Conservation (phyloP, 2,329 filamentous ascomycete species). For the Thielaviopsis punctulata region DNA sequence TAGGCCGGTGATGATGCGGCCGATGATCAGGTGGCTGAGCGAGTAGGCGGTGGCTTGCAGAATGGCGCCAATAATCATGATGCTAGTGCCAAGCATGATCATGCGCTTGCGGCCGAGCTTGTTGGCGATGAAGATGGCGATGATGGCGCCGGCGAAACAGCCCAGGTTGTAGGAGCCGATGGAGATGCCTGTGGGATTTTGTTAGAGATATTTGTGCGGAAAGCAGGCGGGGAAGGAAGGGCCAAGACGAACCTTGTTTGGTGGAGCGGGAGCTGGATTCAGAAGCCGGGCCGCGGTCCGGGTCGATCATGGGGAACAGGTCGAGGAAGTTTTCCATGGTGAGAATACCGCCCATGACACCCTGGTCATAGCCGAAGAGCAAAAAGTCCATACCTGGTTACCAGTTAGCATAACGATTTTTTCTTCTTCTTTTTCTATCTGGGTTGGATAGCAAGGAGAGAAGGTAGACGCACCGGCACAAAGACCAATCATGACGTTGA, state of each 20-base stretch:
- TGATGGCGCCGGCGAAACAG: slow-evolving; percentile 75
- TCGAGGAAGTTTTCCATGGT: slow-evolving; percentile 43
- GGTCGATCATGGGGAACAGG: slow-evolving; percentile 37
- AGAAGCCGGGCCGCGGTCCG: slow-evolving; percentile 22
- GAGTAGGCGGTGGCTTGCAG: slow-evolving; percentile 66
- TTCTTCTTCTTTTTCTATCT: background rate
- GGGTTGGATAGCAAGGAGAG: background rate
- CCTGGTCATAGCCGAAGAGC: slow-evolving; percentile 42
- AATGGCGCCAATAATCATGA: slow-evolving; percentile 73
- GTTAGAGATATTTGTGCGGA: background rate
- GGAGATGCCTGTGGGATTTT: slow-evolving; percentile 24
- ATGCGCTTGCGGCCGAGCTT: slow-evolving; percentile 63
- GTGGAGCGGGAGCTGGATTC: slow-evolving; percentile 28
- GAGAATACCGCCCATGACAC: slow-evolving; percentile 59
- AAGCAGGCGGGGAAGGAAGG: background rate
- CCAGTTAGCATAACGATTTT: background rate
- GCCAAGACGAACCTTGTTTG: slow-evolving; percentile 21
- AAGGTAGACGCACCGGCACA: slow-evolving; percentile 13
- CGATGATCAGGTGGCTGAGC: slow-evolving; percentile 79
- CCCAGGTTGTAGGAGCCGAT: slow-evolving; percentile 48
- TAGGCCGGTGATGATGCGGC: slow-evolving; percentile 68
- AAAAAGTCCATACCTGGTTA: slow-evolving; percentile 18
- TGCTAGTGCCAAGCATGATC: slow-evolving; percentile 80
- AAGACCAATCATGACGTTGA: slow-evolving; percentile 13
- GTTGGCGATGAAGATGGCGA: slow-evolving; percentile 49